Conservation (phyloP, 306 rosid species). For the Vigna mungo region DNA sequence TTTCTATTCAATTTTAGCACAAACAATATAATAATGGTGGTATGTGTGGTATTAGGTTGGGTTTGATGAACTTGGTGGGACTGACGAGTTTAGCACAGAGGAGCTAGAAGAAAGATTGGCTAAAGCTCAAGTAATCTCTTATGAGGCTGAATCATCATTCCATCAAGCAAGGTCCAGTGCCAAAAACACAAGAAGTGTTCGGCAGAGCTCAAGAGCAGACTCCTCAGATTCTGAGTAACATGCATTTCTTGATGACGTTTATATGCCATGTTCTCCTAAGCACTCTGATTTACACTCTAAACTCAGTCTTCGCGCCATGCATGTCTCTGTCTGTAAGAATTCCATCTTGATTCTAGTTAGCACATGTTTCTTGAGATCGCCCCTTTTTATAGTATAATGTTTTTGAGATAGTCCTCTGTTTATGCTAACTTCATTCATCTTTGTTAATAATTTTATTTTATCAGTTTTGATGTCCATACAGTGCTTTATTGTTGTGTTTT, state of each 20-base stretch:
- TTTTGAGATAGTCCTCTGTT: constrained; percentile 18
- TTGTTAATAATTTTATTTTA: constrained; percentile 30
- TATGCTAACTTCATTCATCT: constrained; percentile 36
- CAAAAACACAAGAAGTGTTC: constrained; percentile 65
- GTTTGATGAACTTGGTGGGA: constrained; percentile 95
- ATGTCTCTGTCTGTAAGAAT: constrained; percentile 15
- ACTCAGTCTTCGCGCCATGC: constrained; percentile 1
- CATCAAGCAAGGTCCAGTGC: constrained; percentile 59
- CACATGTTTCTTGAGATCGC: constrained; percentile 25
- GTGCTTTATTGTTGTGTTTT: constrained; percentile 3
- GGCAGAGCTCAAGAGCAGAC: constrained; percentile 70
- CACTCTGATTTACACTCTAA: constrained; percentile 19
- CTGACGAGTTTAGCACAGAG: constrained; percentile 92
- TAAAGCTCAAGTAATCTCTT: constrained; percentile 79
- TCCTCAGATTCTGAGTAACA: constrained; percentile 86
- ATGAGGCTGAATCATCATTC: constrained; percentile 83
- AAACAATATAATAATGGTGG: constrained; percentile 26
- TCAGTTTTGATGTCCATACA: constrained; percentile 27
- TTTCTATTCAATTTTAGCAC: neutral
- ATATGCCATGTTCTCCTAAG: constrained; percentile 19
- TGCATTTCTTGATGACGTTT: constrained; percentile 37
- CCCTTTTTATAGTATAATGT: neutral
- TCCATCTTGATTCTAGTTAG: constrained; percentile 24
- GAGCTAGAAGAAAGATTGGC: constrained; percentile 89
- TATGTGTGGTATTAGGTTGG: constrained; percentile 70